Base-by-base conservation (phyloP, 768 basidiomycete species). In the Psilocybe tampanensis region DNA sequence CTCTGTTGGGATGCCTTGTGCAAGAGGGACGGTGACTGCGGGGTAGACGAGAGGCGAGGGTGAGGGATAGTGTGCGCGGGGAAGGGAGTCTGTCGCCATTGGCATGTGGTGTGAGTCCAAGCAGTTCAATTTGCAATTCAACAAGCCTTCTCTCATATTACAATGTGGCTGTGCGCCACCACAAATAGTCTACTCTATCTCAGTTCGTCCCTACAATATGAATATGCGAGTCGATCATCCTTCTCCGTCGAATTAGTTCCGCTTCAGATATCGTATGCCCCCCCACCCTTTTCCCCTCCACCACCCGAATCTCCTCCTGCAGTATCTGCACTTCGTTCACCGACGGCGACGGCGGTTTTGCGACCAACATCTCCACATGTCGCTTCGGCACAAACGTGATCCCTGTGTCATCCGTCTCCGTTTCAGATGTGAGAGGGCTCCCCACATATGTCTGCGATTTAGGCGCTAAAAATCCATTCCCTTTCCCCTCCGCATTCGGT, bases 201-300 rank as follows among this genome's bases (percentile, higher is more conserved):
- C 66, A 80, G 86, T 48, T n/a, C n/a, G n/a, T n/a, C n/a, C n/a
- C n/a, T n/a, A n/a, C n/a, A n/a, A 89, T 85, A 66, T 90, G 88
- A 5, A 89, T 85, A 66, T 90, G 88, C 50, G 86, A 80, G 62
- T 90, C 89, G 52, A 95, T 75, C 68, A 95, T 68, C 64, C 93
- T 82, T 51, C 90, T 82, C 63, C 94, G 80, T 64, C 86, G 75
- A 80, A 95, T 88, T 68, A 94, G 70, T 70, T 92, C 91, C 18
- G 76, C 81, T 71, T 93, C 90, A n/a, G 82, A 80, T 55, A 91
- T 92, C 41, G 84, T 86, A 60, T 87, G 85, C 17, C 89, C 87
- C 13, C 80, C 73, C 72, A 79, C 58, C 63, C 45, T 44, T 52
- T 29, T 21, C 53, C 32, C 54, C 47, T 48, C 52, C 41, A 21